phyloP scores from a whole-genome alignment of 148 eudicot species.

The Fagopyrum homotropicum region DNA sequence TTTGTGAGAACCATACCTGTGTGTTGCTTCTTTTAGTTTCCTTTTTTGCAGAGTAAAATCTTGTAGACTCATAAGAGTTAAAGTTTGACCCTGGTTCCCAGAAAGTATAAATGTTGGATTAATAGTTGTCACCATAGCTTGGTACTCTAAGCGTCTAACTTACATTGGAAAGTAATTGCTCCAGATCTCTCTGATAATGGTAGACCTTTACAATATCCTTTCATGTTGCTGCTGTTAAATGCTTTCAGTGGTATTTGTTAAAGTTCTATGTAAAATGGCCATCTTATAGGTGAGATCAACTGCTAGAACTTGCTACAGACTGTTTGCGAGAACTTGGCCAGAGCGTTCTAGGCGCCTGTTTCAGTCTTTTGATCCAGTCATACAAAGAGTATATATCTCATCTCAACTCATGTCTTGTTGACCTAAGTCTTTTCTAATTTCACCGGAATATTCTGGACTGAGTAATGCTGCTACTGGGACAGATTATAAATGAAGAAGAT shows the following conservation, averaged over 20 bases:
- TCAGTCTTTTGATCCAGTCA: conserved; percentile 82
- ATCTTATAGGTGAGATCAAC: conserved; percentile 74
- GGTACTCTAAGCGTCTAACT: background rate
- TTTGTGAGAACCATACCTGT: background rate
- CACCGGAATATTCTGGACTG: background rate
- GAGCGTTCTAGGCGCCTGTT: conserved; percentile 87
- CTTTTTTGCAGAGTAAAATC: background rate
- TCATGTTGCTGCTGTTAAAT: conserved; percentile 6
- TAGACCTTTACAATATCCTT: background rate
- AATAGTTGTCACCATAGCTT: background rate
- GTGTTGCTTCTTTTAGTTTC: background rate
- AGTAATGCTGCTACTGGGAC: conserved; percentile 5
- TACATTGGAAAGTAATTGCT: background rate
- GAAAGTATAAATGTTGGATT: background rate
- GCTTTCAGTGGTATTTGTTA: background rate
- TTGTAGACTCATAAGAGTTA: background rate
- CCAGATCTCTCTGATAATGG: background rate
- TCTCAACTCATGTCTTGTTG: background rate
- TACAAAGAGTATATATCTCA: conserved; percentile 65
- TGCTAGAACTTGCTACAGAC: conserved; percentile 93
- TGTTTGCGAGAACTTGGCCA: conserved; percentile 99
- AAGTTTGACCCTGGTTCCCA: background rate
- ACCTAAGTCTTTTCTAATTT: background rate
- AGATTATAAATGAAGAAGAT: conserved; percentile 91
- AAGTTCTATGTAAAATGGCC: background rate